Evolutionary conservation across 306 rosid genomes (phyloP).

Genomic region (Nissolia schottii): DNA sequence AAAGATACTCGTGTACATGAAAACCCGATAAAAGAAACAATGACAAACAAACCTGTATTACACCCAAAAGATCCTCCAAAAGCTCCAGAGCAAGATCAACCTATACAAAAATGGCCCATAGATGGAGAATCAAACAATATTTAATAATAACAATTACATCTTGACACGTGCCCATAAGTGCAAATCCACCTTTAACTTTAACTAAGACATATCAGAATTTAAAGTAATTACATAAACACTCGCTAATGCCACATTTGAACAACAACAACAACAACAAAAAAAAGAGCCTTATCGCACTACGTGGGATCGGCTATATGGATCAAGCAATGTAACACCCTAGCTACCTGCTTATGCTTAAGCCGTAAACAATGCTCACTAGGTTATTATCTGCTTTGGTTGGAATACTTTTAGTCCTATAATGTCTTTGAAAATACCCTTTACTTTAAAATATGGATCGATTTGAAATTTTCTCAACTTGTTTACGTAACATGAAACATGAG

Average conservation of each 20-base stretch:
- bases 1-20: not conserved
- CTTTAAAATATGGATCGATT: too few relatives aligned
- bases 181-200: not conserved
- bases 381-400: too few relatives aligned
- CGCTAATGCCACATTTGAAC: not conserved
- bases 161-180: not conserved
- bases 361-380: too few relatives aligned
- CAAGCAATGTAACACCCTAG: too few relatives aligned
- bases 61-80: conserved; percentile 88
- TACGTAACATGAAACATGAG: too few relatives aligned
- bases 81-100: conserved; percentile 90
- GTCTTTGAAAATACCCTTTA: too few relatives aligned
- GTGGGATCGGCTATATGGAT: too few relatives aligned
- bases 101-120: conserved; percentile 36
- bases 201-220: not conserved
- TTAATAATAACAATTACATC: not conserved
- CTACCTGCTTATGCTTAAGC: too few relatives aligned
- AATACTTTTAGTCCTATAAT: too few relatives aligned
- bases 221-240: not conserved
- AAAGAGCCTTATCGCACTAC: too few relatives aligned
- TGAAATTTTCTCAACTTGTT: too few relatives aligned
- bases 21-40: not conserved
- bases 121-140: conserved; percentile 25
- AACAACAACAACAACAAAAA: too few relatives aligned
- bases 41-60: conserved; percentile 56